Evolutionary conservation across 441 rosid genomes (phyloP), one percentile per base, ranked within the genome.

Genomic region (Euphorbia corollata): DNA sequence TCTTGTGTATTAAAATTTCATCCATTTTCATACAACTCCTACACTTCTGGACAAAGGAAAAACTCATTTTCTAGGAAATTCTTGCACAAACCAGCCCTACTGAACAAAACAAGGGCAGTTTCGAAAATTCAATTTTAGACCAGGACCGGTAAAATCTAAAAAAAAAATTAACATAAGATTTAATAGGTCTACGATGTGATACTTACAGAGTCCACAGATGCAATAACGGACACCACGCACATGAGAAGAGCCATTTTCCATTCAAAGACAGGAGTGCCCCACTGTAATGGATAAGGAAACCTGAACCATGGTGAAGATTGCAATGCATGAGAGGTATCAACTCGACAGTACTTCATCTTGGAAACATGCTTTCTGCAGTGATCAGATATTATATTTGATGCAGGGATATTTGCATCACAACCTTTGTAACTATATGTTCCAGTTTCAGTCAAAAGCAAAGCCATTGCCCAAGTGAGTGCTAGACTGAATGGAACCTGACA

Each of bases 211-310:
- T 93, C 99, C 65, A 91, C 88, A 19, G 97, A 87, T 67, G 96
- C 77, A 70, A 93, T 89, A 64, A 91, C 47, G 55, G 97, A 85
- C 74, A 82, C 95, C 27, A 84, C 85, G 70, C 97, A 93, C 97
- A 93, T 91, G 53, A 91, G 90, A 58, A 87, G 50, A 67, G 97
- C 90, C 96, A 89, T 82, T 79, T 91, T 87, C 97, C 96, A 91
- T 70, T 69, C 79, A 73, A 93, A 87, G 70, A 90, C 81, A 24
- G 99, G 99, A 72, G 91, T 85, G 50, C 99, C 99, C 99, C 99
- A 93, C 71, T 93, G 97, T 70, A 93, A 75, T 12, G 99, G 99
- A 75, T 89, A 93, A 67, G 97, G 99, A 79, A 93, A 85, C 78
- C 99, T 86, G 77, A 93, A 86, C 97, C 97, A 91, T 45, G 99